Base-by-base conservation (phyloP, 768 basidiomycete species). In the Inosperma sp. region DNA sequence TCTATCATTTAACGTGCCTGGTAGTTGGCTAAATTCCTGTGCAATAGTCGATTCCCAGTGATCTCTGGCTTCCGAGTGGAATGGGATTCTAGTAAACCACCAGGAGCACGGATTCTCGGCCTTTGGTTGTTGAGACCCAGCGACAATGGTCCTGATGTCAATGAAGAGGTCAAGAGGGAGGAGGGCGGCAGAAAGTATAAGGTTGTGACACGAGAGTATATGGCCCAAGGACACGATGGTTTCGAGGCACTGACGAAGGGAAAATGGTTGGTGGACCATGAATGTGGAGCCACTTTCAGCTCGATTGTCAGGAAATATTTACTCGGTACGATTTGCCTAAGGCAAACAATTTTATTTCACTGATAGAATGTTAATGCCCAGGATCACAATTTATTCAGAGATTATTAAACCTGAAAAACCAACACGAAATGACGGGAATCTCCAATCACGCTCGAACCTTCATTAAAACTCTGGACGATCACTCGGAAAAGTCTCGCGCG, bases 141-240 rank as follows among this genome's bases (percentile, higher is more conserved):
- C 70, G n/a, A 59, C 59, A 54, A 61, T 12, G 61, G 61, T 12
- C 48, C 53, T 9, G 59, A 73, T n/a, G 65, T 73, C 16, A 70
- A 72, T 17, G 82, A 83, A 37, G 72, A 72, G 16, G 72, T 93
- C 58, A 69, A 72, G 59, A 78, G 76, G 52, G 70, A 73, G 36
- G 69, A 69, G 37, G 73, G 70, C 2, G 82, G 80, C 2, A 72
- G 75, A 57, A 82, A 70, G 53, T 94, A 93, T 67, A 83, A 75
- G 41, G 76, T 96, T 25, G 84, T 94, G 27, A 92, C 89, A n/a
- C 73, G 91, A 59, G 79, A 91, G 49, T 96, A 94, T 59, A 77
- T 94, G 85, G 82, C 84, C 2, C 70, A 81, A 55, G 89, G 88
- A 0, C 88, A 91, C 56, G 92, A 94, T 59, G 93, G 93, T 0